Conservation (phyloP, 495 filamentous ascomycete species). For the Xylaria sp. region DNA sequence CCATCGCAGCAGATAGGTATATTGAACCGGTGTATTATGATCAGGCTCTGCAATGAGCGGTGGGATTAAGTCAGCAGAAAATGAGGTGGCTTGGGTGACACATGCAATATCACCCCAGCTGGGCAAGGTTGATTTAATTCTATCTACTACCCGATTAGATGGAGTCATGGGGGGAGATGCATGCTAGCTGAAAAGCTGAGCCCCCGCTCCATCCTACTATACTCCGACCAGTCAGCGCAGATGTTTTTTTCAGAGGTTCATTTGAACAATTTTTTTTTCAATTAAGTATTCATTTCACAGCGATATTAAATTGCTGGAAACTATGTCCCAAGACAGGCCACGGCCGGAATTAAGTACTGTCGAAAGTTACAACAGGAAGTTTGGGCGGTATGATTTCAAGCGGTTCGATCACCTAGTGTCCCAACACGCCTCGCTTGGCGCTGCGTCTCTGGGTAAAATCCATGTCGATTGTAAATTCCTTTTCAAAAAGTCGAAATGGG, state of each 20-base stretch:
- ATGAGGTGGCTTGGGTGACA: slow-evolving; percentile 4
- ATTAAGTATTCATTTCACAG: neutral
- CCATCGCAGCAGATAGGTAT: neutral
- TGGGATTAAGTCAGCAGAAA: slow-evolving; percentile 1
- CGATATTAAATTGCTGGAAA: neutral
- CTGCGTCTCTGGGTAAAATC: slow-evolving; percentile 28
- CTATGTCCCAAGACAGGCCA: slow-evolving; percentile 17
- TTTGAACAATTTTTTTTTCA: too few species aligned
- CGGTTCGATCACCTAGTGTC: slow-evolving; percentile 30
- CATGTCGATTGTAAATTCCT: slow-evolving; percentile 43
- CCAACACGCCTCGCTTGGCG: slow-evolving; percentile 28
- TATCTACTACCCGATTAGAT: neutral
- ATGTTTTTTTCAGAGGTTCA: too few species aligned
- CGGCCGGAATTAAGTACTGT: slow-evolving; percentile 25
- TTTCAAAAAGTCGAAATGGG: slow-evolving; percentile 45
- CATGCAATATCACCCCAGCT: neutral
- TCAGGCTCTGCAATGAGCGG: neutral
- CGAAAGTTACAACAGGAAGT: slow-evolving; percentile 30
- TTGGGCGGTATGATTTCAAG: slow-evolving; percentile 33
- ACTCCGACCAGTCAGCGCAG: neutral
- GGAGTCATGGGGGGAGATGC: slow-evolving; percentile 1
- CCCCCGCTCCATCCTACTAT: slow-evolving; percentile 12
- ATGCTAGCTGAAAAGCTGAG: slow-evolving; percentile 16
- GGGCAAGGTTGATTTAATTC: slow-evolving; percentile 9
- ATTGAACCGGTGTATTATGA: neutral